Base-by-base conservation (phyloP, 2,329 filamentous ascomycete genomes). In the Diatrype stigma region DNA sequence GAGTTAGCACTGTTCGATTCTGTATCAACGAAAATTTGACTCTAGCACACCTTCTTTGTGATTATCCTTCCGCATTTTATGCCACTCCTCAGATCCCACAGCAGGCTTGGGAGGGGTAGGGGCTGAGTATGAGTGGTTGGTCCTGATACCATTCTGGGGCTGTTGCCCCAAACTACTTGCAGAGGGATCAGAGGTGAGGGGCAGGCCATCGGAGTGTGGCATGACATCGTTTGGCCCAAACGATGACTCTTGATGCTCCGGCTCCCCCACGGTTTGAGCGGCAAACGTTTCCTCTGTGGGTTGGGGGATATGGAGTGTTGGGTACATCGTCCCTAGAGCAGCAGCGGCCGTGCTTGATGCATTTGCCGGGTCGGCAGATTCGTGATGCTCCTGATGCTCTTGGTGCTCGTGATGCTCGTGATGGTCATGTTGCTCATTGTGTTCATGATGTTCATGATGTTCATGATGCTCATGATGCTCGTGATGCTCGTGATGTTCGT, bases 51-150 rank as follows among this genome's bases (percentile, higher is more conserved):
- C 94, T 79, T 97, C 93, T 81, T 99, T 99, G 74, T 99, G 94
- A 58, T 97, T 99, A 64, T 97, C 93, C 67, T 96, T 94, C 55
- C 94, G 85, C 63, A 96, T 86, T 69, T 96, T 96, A 70, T 99
- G 94, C 94, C 94, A 99, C 70, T 97, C 93, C 49, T 96, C 90
- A 2, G 91, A 94, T 2, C 94, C 94, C n/a, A 97, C 94, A 6
- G 86, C 83, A 7, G 92, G 92, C 70, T 96, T 97, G 51, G 79
- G 73, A 57, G 67, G 70, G 50, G 75, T 68, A 63, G 79, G 69
- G 58, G 65, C 62, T 32, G 69, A 65, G 58, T 71, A 76, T 10
- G 54, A 67, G 61, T 53, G 66, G 46, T 48, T 59, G 10, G 61
- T 54, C 42, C 69, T 68, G 12, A 72, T 63, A 14, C 74, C 74